These are phyloP conservation scores for Pythium phragmiticola DNA, from an alignment of 352 stramenopile species.

Conservation along the genomic window DNA sequence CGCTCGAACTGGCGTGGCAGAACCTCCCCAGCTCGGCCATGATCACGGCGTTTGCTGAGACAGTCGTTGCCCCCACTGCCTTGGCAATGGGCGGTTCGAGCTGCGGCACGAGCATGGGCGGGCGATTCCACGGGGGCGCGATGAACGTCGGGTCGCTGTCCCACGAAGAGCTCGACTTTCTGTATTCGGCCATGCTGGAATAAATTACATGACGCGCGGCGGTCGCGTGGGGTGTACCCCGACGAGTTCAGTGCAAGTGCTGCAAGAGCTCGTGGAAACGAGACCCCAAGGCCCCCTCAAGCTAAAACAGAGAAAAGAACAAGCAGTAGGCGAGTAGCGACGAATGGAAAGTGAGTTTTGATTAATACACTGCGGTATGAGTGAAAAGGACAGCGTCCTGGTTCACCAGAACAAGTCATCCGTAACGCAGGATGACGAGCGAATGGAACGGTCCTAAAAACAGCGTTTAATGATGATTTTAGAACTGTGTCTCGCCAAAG, in stretches of 20 bases:
- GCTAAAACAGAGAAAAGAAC: neutral
- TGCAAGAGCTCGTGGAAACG: slow-evolving; percentile 35
- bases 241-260: slow-evolving; percentile 43
- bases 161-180: slow-evolving; percentile 84
- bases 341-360: neutral
- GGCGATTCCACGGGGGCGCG: slow-evolving; percentile 34
- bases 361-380: neutral
- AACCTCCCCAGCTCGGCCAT: slow-evolving; percentile 41
- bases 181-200: slow-evolving; percentile 81
- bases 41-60: neutral
- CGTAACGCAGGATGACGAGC: no score
- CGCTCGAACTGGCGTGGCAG: slow-evolving; percentile 55
- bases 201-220: slow-evolving; percentile 15
- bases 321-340: neutral
- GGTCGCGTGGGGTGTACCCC: neutral
- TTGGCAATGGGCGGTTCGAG: neutral
- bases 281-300: neutral
- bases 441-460: no score
- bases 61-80: neutral
- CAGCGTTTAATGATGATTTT: no score
- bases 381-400: no score
- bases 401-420: no score
- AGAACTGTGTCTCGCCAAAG: slow-evolving; percentile 9
- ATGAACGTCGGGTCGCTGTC: slow-evolving; percentile 38
- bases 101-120: slow-evolving; percentile 7